These are phyloP conservation scores for Termitomyces sp. DNA, from an alignment of 1,284 basidiomycete genomes.

Conservation along the genomic window DNA sequence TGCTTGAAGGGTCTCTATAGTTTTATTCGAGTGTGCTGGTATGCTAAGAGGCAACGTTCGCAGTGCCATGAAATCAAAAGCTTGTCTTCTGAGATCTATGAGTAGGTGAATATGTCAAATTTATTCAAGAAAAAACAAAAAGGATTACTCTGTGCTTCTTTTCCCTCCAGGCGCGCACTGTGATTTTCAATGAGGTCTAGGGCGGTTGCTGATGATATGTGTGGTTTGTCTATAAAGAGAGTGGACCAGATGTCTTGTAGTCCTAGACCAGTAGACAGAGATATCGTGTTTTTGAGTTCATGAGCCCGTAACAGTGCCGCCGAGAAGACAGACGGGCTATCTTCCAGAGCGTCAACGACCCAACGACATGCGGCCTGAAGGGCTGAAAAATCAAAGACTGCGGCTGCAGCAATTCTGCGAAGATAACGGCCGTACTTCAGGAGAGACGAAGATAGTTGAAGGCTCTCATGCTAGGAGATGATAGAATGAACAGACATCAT, in stretches of 20 bases:
- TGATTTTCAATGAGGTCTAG: conserved; percentile 9
- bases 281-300: conserved; percentile 37
- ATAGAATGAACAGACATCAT: background rate
- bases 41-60: conserved; percentile 26
- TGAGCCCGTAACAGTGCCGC: conserved; percentile 27
- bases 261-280: conserved; percentile 52
- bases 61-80: conserved; percentile 40
- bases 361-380: conserved; percentile 28
- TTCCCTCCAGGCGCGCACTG: conserved; percentile 8
- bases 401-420: conserved; percentile 22
- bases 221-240: conserved; percentile 25
- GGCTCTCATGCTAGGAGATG: conserved; percentile 11
- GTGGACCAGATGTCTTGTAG: conserved; percentile 52
- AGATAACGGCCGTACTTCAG: conserved; percentile 34
- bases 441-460: conserved; percentile 26
- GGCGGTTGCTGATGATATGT: background rate
- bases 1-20: conserved; percentile 11
- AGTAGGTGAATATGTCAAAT: conserved; percentile 9
- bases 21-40: conserved; percentile 7
- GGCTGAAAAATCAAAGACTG: conserved; percentile 45
- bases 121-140: background rate
- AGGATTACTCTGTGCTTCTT: conserved; percentile 11
- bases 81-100: conserved; percentile 32
- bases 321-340: conserved; percentile 29
- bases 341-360: conserved; percentile 36